phyloP scores from a whole-genome alignment of 805 yeast genomes.

The Clavispora vitiphila region DNA sequence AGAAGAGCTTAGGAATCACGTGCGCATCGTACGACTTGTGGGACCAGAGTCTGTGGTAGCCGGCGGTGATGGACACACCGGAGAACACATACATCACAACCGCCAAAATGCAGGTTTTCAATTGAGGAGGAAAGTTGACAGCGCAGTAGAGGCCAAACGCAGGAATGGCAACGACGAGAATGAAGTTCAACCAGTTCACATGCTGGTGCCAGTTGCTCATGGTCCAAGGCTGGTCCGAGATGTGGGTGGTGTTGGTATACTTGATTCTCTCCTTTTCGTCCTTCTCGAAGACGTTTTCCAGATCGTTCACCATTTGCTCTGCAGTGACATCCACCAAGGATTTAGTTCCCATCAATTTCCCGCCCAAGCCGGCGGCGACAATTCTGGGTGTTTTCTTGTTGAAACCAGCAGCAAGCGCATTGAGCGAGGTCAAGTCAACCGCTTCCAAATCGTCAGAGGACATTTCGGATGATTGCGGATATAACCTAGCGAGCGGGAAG shows the following conservation, averaged over 20 bases:
- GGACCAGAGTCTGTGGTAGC: constrained; percentile 77
- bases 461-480: constrained; percentile 3
- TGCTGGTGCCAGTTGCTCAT: constrained; percentile 64
- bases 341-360: constrained; percentile 77
- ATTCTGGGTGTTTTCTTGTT: constrained; percentile 65
- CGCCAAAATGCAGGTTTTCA: constrained; percentile 50
- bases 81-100: constrained; percentile 50
- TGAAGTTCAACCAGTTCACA: constrained; percentile 72
- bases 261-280: constrained; percentile 37
- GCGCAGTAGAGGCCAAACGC: constrained; percentile 46
- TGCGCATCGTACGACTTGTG: constrained; percentile 69
- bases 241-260: constrained; percentile 45
- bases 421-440: constrained; percentile 64
- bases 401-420: constrained; percentile 78
- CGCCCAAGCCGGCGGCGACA: constrained; percentile 74
- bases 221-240: constrained; percentile 79
- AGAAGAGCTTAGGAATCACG: constrained; percentile 56
- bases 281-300: constrained; percentile 33
- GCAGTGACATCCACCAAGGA: constrained; percentile 64
- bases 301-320: constrained; percentile 52
- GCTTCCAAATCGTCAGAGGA: constrained; percentile 17
- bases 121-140: constrained; percentile 42
- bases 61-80: constrained; percentile 78
- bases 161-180: constrained; percentile 62
- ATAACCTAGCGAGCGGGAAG: neutral